These are phyloP conservation scores for Pelargonium australe DNA, from an alignment of 441 rosid genomes.

Conservation along the genomic window DNA sequence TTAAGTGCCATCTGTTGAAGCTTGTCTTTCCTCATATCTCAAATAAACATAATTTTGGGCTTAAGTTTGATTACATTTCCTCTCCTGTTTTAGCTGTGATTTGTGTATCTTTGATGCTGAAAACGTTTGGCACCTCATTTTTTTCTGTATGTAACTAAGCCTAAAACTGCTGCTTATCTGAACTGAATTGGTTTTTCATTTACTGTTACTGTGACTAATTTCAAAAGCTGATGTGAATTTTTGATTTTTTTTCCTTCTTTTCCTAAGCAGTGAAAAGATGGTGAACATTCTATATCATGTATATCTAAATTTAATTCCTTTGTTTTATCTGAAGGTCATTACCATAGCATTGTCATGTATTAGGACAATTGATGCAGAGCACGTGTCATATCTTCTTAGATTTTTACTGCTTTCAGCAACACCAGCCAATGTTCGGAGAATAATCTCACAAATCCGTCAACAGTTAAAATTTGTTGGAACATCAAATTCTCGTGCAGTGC, in stretches of 20 bases:
- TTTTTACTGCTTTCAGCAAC: constrained; percentile 76
- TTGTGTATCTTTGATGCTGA: neutral
- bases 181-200: neutral
- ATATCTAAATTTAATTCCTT: constrained; percentile 12
- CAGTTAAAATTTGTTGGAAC: constrained; percentile 59
- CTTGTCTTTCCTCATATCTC: neutral
- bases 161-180: constrained; percentile 1
- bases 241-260: constrained; percentile 1
- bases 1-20: neutral
- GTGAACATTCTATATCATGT: neutral
- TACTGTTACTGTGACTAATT: neutral
- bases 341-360: constrained; percentile 68
- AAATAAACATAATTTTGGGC: neutral
- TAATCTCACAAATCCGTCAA: constrained; percentile 61
- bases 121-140: neutral
- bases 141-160: neutral
- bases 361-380: constrained; percentile 62
- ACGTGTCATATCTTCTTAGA: constrained; percentile 67
- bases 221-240: constrained; percentile 1
- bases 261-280: neutral
- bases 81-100: neutral
- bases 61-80: neutral
- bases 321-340: constrained; percentile 40
- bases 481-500: constrained; percentile 36
- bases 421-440: constrained; percentile 55